Conservation (phyloP, 2,329 filamentous ascomycete species). For the Fusarium musae region DNA sequence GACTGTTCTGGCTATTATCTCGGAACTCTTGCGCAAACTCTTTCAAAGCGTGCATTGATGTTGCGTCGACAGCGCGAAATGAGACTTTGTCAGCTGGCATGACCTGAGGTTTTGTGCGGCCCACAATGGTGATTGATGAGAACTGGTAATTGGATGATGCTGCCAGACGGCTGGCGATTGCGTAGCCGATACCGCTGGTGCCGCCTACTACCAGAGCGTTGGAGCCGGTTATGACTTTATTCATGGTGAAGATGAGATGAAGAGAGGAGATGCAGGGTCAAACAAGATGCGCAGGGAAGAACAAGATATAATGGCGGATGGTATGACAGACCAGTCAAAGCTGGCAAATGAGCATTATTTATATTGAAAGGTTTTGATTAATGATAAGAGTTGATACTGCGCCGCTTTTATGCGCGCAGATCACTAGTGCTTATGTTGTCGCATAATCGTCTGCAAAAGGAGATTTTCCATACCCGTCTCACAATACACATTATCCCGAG, state of each 20-base stretch:
- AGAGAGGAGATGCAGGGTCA: neutral
- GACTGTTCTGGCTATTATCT: neutral
- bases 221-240: neutral
- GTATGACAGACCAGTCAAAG: neutral
- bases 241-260: neutral
- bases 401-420: neutral
- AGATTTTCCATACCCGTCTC: no score
- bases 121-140: slow-evolving; percentile 47
- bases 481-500: neutral
- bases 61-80: slow-evolving; percentile 48
- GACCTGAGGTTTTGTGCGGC: slow-evolving; percentile 44
- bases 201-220: slow-evolving; percentile 50
- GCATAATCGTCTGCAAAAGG: neutral
- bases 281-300: neutral
- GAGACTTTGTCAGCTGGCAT: slow-evolving; percentile 48
- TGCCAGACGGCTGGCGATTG: slow-evolving; percentile 50
- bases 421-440: neutral
- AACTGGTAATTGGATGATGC: slow-evolving; percentile 30
- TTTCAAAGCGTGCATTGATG: slow-evolving; percentile 49
- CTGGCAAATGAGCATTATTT: neutral
- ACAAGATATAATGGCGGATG: neutral
- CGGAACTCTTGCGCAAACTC: slow-evolving; percentile 44
- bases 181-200: slow-evolving; percentile 51
- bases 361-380: rapidly evolving
- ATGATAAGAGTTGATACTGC: neutral